Percentiles rank a stretch among this genome's conserved stretches.
These are phyloP conservation scores for Kalmanozyma brasiliensis DNA, from an alignment of 1,284 basidiomycete species.

Conservation along the genomic window DNA sequence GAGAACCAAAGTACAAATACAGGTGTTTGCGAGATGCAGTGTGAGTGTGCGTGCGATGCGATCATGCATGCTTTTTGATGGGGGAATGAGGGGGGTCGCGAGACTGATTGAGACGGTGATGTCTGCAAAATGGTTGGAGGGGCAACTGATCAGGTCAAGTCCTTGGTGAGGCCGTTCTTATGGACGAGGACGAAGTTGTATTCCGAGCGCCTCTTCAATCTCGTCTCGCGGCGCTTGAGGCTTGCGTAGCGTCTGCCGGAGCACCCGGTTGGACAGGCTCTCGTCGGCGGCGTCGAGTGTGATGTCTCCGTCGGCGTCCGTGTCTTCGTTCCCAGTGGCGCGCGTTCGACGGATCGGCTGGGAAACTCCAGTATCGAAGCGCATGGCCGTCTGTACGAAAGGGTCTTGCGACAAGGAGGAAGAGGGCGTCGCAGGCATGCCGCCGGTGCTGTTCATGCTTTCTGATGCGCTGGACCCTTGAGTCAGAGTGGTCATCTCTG, in stretches of 20 bases:
- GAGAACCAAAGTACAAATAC: no score
- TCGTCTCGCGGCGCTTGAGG: constrained; percentile 1
- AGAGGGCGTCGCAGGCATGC: constrained; percentile 36
- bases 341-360: neutral
- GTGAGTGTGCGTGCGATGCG: no score
- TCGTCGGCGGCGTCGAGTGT: neutral
- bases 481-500: constrained; percentile 45
- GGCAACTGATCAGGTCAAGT: no score
- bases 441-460: constrained; percentile 27
- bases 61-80: no score
- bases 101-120: no score
- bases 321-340: neutral
- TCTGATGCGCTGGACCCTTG: constrained; percentile 40
- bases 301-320: constrained; percentile 8
- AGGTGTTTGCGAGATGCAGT: no score
- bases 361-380: constrained; percentile 1
- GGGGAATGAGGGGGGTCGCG: no score
- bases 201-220: constrained; percentile 14
- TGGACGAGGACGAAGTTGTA: constrained; percentile 22
- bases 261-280: constrained; percentile 3
- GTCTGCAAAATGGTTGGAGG: neutral
- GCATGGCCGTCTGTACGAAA: constrained; percentile 7
- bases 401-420: constrained; percentile 17
- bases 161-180: constrained; percentile 8
- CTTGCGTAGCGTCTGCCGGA: constrained; percentile 24